Conservation (phyloP, 2,329 filamentous ascomycete genomes). For the Trichophyton verrucosum region DNA sequence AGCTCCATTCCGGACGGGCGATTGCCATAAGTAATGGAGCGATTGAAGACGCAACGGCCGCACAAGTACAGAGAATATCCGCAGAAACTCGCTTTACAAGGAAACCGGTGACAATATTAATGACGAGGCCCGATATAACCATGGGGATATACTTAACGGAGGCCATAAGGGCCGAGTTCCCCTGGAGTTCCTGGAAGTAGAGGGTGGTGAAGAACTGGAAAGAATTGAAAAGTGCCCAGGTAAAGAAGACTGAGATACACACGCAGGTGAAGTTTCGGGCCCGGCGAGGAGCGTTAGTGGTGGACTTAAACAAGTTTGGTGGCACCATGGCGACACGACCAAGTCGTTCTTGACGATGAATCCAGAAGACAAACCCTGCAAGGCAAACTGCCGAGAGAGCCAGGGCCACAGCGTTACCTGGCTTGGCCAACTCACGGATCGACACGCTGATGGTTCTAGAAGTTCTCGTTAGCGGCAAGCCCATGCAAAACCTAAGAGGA, state of each 20-base stretch:
- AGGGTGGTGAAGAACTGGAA: not conserved
- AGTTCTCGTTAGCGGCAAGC: not conserved
- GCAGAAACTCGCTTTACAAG: constrained; percentile 9
- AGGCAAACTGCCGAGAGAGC: constrained; percentile 21
- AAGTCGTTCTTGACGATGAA: constrained; percentile 34
- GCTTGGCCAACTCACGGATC: constrained; percentile 47
- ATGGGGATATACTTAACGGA: constrained; percentile 38
- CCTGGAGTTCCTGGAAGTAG: constrained; percentile 42
- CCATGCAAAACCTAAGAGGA: not conserved
- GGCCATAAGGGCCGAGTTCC: constrained; percentile 34
- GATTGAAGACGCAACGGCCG: constrained; percentile 7
- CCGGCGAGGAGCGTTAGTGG: constrained; percentile 38
- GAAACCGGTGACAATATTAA: constrained; percentile 12
- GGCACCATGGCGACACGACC: constrained; percentile 44
- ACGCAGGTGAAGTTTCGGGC: constrained; percentile 39
- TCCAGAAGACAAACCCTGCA: constrained; percentile 41
- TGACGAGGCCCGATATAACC: constrained; percentile 27
- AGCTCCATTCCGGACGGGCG: constrained; percentile 6
- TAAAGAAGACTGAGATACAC: constrained; percentile 38
- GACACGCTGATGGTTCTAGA: constrained; percentile 20
- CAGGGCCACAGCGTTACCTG: constrained; percentile 35
- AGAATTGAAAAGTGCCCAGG: constrained; percentile 32
- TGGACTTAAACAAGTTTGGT: constrained; percentile 46
- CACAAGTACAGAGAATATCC: constrained; percentile 7
- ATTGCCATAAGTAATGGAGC: constrained; percentile 13